Percentiles rank a stretch among this genome's conserved stretches.
Conservation (phyloP, 176 grass and related monocot species). For the Dendrocalamus sinicus region DNA sequence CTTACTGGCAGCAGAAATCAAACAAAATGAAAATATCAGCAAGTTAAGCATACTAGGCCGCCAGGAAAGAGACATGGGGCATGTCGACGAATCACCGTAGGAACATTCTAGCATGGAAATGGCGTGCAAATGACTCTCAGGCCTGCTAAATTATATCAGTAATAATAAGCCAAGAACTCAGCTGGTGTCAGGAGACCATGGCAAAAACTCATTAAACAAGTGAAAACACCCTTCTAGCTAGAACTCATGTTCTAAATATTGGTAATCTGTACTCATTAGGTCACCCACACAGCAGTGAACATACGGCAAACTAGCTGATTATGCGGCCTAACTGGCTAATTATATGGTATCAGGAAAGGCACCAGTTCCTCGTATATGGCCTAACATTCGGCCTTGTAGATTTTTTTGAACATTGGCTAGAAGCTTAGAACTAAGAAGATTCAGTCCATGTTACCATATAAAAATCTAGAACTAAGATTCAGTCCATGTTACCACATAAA, state of each 20-base stretch:
- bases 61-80: background rate
- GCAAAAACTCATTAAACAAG: background rate
- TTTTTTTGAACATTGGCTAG: background rate
- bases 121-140: background rate
- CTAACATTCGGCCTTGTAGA: background rate
- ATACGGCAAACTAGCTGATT: background rate
- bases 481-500: background rate
- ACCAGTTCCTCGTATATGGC: background rate
- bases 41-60: background rate
- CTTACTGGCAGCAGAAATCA: background rate
- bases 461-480: slow-evolving; percentile 7
- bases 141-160: no score
- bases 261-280: background rate
- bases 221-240: background rate
- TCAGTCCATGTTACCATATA: no score
- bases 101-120: background rate
- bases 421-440: background rate
- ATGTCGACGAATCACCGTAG: background rate
- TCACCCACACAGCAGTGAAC: background rate
- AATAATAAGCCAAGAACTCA: background rate
- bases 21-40: background rate
- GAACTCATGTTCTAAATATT: background rate
- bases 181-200: background rate
- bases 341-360: background rate
- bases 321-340: background rate